A percentile compares a stretch with the other conserved stretches of the same genome.
These are phyloP conservation scores for Lachancea nothofagi DNA, from an alignment of 805 yeast species.

Conservation along the genomic window DNA sequence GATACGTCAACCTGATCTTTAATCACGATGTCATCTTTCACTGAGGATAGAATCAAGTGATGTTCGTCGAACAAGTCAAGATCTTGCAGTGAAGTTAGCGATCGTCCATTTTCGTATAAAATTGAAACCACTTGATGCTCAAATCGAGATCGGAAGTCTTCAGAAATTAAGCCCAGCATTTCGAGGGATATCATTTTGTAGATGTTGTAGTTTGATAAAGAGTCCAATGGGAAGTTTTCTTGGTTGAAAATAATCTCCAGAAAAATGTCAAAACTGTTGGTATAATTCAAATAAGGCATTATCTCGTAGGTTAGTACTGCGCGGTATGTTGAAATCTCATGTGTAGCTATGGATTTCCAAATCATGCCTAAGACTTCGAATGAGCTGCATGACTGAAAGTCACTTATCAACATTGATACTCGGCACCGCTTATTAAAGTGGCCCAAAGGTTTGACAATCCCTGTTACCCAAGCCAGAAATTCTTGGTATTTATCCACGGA, in stretches of 20 bases:
- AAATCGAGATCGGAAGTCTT: neutral
- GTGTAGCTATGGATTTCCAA: constrained; percentile 8
- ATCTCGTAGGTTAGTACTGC: constrained; percentile 17
- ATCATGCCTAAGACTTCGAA: constrained; percentile 15
- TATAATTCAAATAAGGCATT: constrained; percentile 21
- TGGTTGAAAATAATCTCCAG: constrained; percentile 14
- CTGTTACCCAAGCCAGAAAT: constrained; percentile 26
- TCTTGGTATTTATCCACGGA: constrained; percentile 1
- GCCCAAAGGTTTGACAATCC: constrained; percentile 28
- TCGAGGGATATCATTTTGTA: constrained; percentile 13
- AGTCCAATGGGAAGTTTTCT: constrained; percentile 16
- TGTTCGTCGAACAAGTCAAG: constrained; percentile 9
- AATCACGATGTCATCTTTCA: constrained; percentile 12
- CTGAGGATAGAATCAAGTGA: constrained; percentile 11
- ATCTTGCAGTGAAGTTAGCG: constrained; percentile 8
- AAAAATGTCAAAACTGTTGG: constrained; percentile 13
- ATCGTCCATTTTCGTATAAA: constrained; percentile 20
- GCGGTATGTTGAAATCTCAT: neutral
- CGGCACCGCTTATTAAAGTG: constrained; percentile 21
- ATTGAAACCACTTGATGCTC: constrained; percentile 9
- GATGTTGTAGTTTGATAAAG: constrained; percentile 13
- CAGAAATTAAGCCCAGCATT: neutral
- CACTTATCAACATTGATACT: constrained; percentile 23
- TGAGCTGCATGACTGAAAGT: too few species aligned
- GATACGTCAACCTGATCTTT: constrained; percentile 10